Percentiles rank a stretch among this genome's conserved stretches.
phyloP scores from a whole-genome alignment of 2,329 filamentous ascomycete genomes.

The Penicillium sp. region DNA sequence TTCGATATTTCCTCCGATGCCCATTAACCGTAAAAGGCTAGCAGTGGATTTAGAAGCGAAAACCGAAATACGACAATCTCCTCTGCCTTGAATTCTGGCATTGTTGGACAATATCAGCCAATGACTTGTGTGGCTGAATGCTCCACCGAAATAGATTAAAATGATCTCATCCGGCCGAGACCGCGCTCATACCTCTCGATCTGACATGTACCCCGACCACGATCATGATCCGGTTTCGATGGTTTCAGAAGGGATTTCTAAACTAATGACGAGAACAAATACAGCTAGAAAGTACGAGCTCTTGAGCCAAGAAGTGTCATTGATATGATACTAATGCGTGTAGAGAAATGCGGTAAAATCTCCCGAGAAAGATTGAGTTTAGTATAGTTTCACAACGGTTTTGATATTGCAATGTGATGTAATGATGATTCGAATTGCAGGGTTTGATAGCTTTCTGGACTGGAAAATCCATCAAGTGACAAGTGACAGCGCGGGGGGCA shows the following conservation, averaged over 20 bases:
- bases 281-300: no score
- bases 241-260: not conserved
- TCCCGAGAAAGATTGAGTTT: not conserved
- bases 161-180: slow-evolving; percentile 27
- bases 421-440: slow-evolving; percentile 19
- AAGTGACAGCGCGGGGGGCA: slow-evolving; percentile 12
- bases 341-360: not conserved
- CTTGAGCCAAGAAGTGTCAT: no score
- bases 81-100: slow-evolving; percentile 1
- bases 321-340: no score
- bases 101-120: not conserved
- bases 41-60: not conserved
- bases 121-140: slow-evolving; percentile 28
- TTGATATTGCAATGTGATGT: slow-evolving; percentile 18
- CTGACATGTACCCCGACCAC: not conserved
- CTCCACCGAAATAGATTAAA: slow-evolving; percentile 30
- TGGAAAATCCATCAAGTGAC: slow-evolving; percentile 4
- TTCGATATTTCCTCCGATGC: not conserved
- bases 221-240: not conserved
- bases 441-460: not conserved
- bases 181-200: slow-evolving; percentile 2
- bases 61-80: not conserved
- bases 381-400: slow-evolving; percentile 9
- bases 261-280: no score
- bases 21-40: not conserved